A percentile compares a stretch with the other conserved stretches of the same genome.
These are phyloP conservation scores for Galerina marginata DNA, from an alignment of 768 basidiomycete genomes.

Conservation along the genomic window DNA sequence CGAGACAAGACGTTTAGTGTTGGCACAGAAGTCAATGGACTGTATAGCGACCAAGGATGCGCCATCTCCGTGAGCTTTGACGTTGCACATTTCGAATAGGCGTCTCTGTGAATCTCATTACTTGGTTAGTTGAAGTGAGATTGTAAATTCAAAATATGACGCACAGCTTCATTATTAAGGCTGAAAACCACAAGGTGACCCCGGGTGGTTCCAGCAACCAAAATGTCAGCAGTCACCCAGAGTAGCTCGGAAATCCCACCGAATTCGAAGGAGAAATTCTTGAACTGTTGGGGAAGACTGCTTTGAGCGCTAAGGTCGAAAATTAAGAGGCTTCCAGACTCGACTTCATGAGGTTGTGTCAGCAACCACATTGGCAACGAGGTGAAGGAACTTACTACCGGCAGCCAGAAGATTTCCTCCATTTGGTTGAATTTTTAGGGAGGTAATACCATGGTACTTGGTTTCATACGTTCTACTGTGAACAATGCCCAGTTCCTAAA, in stretches of 20 bases:
- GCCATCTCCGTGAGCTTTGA: slow-evolving; percentile 14
- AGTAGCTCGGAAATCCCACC: slow-evolving; percentile 13
- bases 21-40: not conserved
- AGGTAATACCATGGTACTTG: no score
- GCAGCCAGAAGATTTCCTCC: no score
- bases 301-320: not conserved
- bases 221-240: slow-evolving; percentile 2
- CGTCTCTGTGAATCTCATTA: not conserved
- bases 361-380: no score
- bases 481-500: no score
- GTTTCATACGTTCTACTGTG: no score
- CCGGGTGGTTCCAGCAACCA: slow-evolving; percentile 7
- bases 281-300: not conserved
- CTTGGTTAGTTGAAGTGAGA: no score
- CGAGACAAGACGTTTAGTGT: slow-evolving; percentile 1
- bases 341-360: no score
- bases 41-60: slow-evolving; percentile 11
- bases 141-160: not conserved
- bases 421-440: no score
- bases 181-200: slow-evolving; percentile 4
- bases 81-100: not conserved
- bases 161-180: not conserved
- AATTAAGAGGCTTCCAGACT: not conserved
- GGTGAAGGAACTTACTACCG: no score
- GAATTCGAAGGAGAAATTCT: slow-evolving; percentile 4